Evolutionary conservation across 495 filamentous ascomycete genomes (phyloP).

Genomic region (Aspergillus saccharolyticus): DNA sequence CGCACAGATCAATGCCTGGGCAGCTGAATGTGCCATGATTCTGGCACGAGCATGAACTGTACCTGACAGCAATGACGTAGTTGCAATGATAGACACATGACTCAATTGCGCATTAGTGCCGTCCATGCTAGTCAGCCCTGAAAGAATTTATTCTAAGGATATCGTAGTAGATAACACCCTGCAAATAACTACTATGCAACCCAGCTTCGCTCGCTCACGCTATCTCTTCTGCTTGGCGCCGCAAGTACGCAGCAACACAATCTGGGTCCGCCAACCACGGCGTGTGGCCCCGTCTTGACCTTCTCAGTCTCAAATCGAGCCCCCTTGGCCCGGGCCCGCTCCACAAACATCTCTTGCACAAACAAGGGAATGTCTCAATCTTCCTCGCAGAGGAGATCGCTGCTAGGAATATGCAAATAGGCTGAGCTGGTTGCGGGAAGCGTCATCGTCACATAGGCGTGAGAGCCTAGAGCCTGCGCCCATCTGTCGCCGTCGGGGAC

Average conservation of each 20-base stretch:
- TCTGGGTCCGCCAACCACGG: conserved; percentile 32
- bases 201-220: neutral
- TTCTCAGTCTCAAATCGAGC: conserved; percentile 28
- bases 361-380: conserved; percentile 33
- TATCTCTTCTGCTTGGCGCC: conserved; percentile 23
- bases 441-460: conserved; percentile 30
- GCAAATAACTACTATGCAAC: neutral
- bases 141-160: neutral
- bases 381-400: conserved; percentile 33
- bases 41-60: neutral
- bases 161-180: neutral
- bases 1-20: neutral
- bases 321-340: conserved; percentile 24
- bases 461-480: conserved; percentile 27
- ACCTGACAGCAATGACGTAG: neutral
- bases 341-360: conserved; percentile 38
- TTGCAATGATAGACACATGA: neutral
- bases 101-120: neutral
- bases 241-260: conserved; percentile 21
- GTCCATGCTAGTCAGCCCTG: neutral
- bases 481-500: conserved; percentile 31
- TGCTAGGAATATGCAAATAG: conserved; percentile 25
- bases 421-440: conserved; percentile 28
- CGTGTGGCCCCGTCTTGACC: conserved; percentile 26
- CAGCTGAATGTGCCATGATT: neutral